A percentile compares a stretch with the other conserved stretches of the same genome.
Conservation (phyloP, 768 basidiomycete genomes). For the Collybia nuda region DNA sequence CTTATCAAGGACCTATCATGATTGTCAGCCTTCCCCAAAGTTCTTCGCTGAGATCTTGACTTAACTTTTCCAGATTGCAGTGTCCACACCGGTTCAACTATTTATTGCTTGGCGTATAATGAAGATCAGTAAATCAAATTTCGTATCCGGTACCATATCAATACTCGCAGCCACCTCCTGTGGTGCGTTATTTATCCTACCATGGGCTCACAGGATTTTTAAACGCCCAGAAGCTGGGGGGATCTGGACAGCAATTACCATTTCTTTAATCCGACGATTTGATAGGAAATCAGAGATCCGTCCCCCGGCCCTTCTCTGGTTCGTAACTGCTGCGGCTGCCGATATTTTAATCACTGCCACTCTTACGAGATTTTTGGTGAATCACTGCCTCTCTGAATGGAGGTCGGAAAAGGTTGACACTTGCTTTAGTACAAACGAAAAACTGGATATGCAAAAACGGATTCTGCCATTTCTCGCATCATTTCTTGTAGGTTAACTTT, state of each 20-base stretch:
- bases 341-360: constrained; percentile 41
- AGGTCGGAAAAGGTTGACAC: background rate
- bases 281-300: constrained; percentile 42
- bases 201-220: background rate
- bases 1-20: constrained; percentile 18
- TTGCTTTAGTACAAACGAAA: constrained; percentile 33
- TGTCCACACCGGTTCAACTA: constrained; percentile 46
- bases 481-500: constrained; percentile 4
- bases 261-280: constrained; percentile 35
- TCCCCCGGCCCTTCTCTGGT: constrained; percentile 43
- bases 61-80: constrained; percentile 24
- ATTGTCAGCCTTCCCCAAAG: constrained; percentile 19
- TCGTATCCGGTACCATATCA: constrained; percentile 32
- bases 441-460: constrained; percentile 33
- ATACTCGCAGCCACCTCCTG: constrained; percentile 28
- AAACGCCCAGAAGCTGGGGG: constrained; percentile 31
- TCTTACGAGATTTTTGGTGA: constrained; percentile 37
- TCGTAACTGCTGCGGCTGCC: constrained; percentile 38
- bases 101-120: constrained; percentile 45
- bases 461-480: constrained; percentile 30
- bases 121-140: constrained; percentile 38
- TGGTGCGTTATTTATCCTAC: constrained; percentile 18
- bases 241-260: constrained; percentile 36
- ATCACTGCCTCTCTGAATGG: constrained; percentile 7
- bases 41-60: background rate